Evolutionary conservation across 306 rosid species (phyloP).

Genomic region (Datisca glomerata): DNA sequence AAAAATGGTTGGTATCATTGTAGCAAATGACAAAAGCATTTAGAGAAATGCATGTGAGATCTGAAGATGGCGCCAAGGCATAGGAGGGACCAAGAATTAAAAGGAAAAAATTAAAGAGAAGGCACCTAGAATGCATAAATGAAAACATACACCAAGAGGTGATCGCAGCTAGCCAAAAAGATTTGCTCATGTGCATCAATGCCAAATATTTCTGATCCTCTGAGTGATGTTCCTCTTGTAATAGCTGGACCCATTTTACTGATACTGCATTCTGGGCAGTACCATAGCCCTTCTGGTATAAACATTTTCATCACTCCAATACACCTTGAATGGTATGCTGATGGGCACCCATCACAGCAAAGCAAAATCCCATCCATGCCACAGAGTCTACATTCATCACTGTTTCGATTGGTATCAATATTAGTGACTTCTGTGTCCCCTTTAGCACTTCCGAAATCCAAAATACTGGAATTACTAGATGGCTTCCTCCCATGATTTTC

Average conservation of each 20-base stretch:
- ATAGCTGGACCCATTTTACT: constrained; percentile 51
- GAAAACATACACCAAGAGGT: constrained; percentile 86
- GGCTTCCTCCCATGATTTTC: constrained; percentile 24
- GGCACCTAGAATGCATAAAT: constrained; percentile 18
- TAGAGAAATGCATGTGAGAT: no score
- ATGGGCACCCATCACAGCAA: constrained; percentile 99
- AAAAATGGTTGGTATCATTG: constrained; percentile 7
- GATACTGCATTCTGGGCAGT: constrained; percentile 86
- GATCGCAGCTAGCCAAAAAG: constrained; percentile 82
- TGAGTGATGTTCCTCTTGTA: constrained; percentile 55
- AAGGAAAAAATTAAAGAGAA: constrained; percentile 1
- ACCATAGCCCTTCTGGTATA: constrained; percentile 95
- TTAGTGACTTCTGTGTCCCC: constrained; percentile 25
- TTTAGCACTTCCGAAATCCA: constrained; percentile 21
- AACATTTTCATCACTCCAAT: constrained; percentile 74
- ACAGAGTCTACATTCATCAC: constrained; percentile 93
- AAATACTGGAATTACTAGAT: constrained; percentile 20
- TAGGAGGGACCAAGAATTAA: background rate
- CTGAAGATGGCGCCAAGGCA: no score
- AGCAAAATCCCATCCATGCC: constrained; percentile 95
- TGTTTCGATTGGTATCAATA: constrained; percentile 52
- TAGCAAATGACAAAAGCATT: background rate
- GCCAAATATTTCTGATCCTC: constrained; percentile 85
- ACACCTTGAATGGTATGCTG: constrained; percentile 93
- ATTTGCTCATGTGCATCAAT: constrained; percentile 62